Base-by-base conservation (phyloP, 2,329 filamentous ascomycete species). In the Microdochium trichocladiopsis region DNA sequence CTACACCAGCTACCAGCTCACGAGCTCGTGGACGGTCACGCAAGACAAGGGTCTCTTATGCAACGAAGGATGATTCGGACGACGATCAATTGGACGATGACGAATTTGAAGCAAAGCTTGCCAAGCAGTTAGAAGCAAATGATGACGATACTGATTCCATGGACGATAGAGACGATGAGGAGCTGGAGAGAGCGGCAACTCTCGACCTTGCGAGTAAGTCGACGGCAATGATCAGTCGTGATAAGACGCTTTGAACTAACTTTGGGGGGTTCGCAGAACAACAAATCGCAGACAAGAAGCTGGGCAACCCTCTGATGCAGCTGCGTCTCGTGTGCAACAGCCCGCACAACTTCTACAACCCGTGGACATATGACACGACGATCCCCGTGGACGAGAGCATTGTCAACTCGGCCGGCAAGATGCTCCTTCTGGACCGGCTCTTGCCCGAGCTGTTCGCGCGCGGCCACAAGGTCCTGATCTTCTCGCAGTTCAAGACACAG, bases 291-390 rank as follows among this genome's bases (percentile, higher is more conserved):
- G 82, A 83, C 45, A 97, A 97, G 73, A 96, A 95, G 63, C 77
- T 97, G 1, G 92, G 94, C 48, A 99, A 99, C 59, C 88, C 91
- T 0, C 72, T 97, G 21, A 90, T 96, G 77, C 94, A 99, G 66
- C 82, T 96, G 3, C 87, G 94, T 0, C 79, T 96, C 0, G 90
- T 90, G 11, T 97, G 94, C 69, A 96, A 99, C 67, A 90, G 85
- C 1, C 94, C 94, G 0, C 92, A 96, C 69, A 95, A 96, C 64
- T 97, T 99, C 67, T 97, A 95, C 70, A 95, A 91, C 65, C 93
- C 94, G 0, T 97, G 93, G 81, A 76, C 80, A 0, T 74, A 75
- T 5, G 77, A 81, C 16, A 75, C 79, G 1, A 78, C 79, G 5
- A 67, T 78, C 0, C 73, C 79, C 0, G 73, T 90, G 0, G 91